phyloP scores from a whole-genome alignment of 2,329 filamentous ascomycete genomes.

The Fusarium sp. region DNA sequence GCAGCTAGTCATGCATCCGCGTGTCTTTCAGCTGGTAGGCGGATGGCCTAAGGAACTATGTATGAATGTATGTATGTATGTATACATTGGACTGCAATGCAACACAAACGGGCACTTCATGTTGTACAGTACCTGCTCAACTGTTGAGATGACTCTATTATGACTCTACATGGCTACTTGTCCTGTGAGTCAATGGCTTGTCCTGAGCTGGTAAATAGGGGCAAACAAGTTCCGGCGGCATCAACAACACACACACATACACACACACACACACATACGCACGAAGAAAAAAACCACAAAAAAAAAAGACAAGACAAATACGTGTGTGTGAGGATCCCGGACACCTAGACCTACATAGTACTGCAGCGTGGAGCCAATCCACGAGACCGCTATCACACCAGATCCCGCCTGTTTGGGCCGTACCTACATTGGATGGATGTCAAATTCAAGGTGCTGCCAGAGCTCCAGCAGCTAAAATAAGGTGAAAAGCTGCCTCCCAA shows the following conservation, averaged over 20 bases:
- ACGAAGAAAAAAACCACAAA: neutral
- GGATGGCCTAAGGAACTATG: neutral
- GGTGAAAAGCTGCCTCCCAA: neutral
- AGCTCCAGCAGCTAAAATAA: constrained; percentile 17
- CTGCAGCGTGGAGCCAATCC: constrained; percentile 13
- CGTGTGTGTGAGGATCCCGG: constrained; percentile 14
- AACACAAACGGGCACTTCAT: constrained; percentile 25
- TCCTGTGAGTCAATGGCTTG: neutral
- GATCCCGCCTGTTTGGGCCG: constrained; percentile 44
- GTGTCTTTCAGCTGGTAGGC: neutral
- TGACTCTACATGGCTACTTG: neutral
- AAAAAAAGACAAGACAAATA: constrained; percentile 8
- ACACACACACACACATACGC: constrained; percentile 12
- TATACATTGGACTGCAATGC: constrained; percentile 32
- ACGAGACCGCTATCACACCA: constrained; percentile 39
- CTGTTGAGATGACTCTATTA: constrained; percentile 10
- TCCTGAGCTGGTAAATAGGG: neutral
- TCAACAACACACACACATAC: constrained; percentile 12
- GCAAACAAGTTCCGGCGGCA: constrained; percentile 10
- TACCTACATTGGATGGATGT: constrained; percentile 33
- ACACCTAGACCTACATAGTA: neutral
- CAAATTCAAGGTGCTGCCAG: neutral
- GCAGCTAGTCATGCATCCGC: constrained; percentile 36
- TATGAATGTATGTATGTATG: neutral
- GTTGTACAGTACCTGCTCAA: constrained; percentile 1